Base-by-base conservation (phyloP, 805 yeast species). In the Danielia reshetovae region DNA sequence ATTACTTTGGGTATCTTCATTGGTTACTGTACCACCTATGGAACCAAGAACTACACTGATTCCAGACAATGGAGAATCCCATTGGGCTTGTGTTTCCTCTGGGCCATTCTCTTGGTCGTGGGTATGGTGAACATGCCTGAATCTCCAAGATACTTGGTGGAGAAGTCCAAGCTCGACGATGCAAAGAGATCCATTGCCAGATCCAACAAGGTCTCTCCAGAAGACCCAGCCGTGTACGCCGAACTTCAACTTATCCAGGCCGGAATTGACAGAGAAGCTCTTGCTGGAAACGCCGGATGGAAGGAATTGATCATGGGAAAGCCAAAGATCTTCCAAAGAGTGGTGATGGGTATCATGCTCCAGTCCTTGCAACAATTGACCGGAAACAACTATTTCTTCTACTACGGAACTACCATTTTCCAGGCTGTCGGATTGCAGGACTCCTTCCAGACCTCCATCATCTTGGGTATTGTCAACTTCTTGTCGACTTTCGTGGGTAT, bases 41-140 rank as follows among this genome's bases (percentile, higher is more conserved):
- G 81, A 46, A 77, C 85, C 40, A 73, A 75, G 64, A 61, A 55
- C 32, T 73, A 71, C 52, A 19, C 39, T 17, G 71, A 68, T 52
- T 71, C 78, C 10, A 63, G 71, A 45, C 78, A 76, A 55, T 81
- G 87, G 86, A 70, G 84, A 66, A 71, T 79, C 43, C 85, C 86
- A 34, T 62, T 80, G 48, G 77, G 75, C 27, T 55, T 77, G 37
- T 58, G 65, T 35, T 67, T 63, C 31, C 58, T 55, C 4, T 71
- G 73, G 72, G 74, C 77, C 50, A 49, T 62, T 33, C 49, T 74
- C 31, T 65, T 74, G 65, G 60, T 70, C 26, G 42, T 52, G 21
- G 80, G 76, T 53, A 71, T 73, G 77, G 42, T 68, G 18, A 65
- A 68, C 44, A 76, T 79, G 72, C 86, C 87, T 23, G 87, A 81